Evolutionary conservation across 306 rosid genomes (phyloP), one percentile per base, ranked within the genome.

Genomic region (Vigna unguiculata): DNA sequence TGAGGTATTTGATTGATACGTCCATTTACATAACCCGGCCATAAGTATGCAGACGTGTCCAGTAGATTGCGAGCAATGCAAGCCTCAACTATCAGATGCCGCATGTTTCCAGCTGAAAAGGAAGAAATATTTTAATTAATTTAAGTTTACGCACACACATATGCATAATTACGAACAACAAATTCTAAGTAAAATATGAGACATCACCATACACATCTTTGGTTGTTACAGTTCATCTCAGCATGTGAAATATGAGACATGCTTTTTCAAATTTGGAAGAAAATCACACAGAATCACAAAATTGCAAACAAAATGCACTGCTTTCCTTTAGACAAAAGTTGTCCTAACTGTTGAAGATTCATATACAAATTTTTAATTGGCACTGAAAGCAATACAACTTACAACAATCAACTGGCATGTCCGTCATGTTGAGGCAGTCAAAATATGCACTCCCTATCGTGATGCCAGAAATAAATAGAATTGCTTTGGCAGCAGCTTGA

Each of bases 1-100:
- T 92, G 97, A 57, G 97, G 99, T 80, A 88, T 69, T 82, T 91
- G 97, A 78, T 69, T 88, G 76, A 95, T 83, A 36, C 75, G 65
- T 77, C 97, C 97, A 36, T 85, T 89, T 64, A 86, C 90, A 88
- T 90, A 95, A 62, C 97, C 97, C 48, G 93, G 96, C 99, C 99
- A 92, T 75, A 82, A 80, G 83, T 95, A 95, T 53, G 93, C 96
- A 38, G 96, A 86, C 17, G 96, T 89, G 71, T 92, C 99, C 51
- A 95, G 87, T 55, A 95, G 85, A 79, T 90, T 89, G 75, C 97
- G 90, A 38, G 97, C 86, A 82, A 95, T 91, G 77, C 93, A 95
- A 83, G 99, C 97, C 89, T 95, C 99, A 75, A 90, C 97, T 76
- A 95, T 88, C 87, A 95, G 83, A 88, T 95, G 97, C 43, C 91